These are phyloP conservation scores for Claviceps pusilla DNA, from an alignment of 2,329 filamentous ascomycete genomes.

Conservation along the genomic window DNA sequence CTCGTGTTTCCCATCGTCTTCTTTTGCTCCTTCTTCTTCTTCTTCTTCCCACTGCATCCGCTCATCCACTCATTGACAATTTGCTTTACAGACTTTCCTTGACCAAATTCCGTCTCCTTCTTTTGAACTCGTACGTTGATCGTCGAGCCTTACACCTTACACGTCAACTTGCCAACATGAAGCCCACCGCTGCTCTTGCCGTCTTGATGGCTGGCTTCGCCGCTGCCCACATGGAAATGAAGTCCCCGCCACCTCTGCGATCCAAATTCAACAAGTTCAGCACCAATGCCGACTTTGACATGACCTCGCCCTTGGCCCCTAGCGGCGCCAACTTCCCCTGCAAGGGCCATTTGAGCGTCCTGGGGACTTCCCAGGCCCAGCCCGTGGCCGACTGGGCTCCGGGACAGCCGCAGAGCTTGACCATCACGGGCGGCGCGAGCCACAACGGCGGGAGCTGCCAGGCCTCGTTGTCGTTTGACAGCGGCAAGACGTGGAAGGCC, in stretches of 20 bases:
- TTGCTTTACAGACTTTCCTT: not conserved
- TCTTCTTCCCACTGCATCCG: not conserved
- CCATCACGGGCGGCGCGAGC: slow-evolving; percentile 43
- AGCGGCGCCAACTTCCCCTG: slow-evolving; percentile 58
- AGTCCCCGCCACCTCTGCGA: slow-evolving; percentile 34
- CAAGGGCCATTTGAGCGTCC: slow-evolving; percentile 45
- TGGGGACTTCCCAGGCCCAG: slow-evolving; percentile 33
- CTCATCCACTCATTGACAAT: not conserved
- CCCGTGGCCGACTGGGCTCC: slow-evolving; percentile 46
- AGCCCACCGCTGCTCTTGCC: slow-evolving; percentile 18
- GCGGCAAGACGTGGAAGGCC: slow-evolving; percentile 55
- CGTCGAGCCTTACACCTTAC: not conserved
- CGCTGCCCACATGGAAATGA: slow-evolving; percentile 43
- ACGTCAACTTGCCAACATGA: not conserved
- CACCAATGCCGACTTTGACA: slow-evolving; percentile 50
- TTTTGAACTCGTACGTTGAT: not conserved
- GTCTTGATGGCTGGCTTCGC: slow-evolving; percentile 27
- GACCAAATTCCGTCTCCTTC: not conserved
- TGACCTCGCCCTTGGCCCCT: slow-evolving; percentile 49
- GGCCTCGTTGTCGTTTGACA: slow-evolving; percentile 58
- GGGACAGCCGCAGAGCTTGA: slow-evolving; percentile 48
- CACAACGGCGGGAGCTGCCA: slow-evolving; percentile 67
- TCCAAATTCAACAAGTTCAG: slow-evolving; percentile 37
- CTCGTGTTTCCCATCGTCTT: not conserved
- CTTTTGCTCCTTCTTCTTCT: no score